Evolutionary conservation across 495 filamentous ascomycete species (phyloP).

Genomic region (Aspergillus panamensis): DNA sequence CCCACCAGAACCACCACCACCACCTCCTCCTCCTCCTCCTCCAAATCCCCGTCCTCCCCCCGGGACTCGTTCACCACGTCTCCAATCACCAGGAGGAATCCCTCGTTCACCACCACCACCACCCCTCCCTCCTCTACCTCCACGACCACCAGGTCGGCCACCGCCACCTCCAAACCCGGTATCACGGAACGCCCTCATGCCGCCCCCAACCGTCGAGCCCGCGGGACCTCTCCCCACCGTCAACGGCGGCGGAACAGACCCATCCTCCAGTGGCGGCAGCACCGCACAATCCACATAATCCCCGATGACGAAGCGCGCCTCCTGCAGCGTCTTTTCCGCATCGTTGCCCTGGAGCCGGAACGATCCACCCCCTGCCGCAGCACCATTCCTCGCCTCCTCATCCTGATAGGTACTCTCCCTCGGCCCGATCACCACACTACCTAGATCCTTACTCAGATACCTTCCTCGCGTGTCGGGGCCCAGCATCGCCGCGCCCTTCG

Average conservation of each 20-base stretch:
- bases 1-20: conserved; percentile 16
- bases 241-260: conserved; percentile 61
- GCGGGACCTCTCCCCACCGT: conserved; percentile 32
- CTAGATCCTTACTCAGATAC: conserved; percentile 73
- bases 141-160: conserved; percentile 29
- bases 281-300: conserved; percentile 84
- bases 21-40: too few species aligned
- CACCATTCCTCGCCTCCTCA: conserved; percentile 38
- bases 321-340: conserved; percentile 67
- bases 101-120: conserved; percentile 29
- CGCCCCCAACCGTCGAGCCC: conserved; percentile 27
- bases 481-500: conserved; percentile 47
- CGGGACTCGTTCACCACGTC: conserved; percentile 43
- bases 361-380: conserved; percentile 18
- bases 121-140: conserved; percentile 33
- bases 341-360: conserved; percentile 49
- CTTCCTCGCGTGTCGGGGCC: conserved; percentile 49
- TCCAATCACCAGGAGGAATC: conserved; percentile 42
- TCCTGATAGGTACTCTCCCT: conserved; percentile 32
- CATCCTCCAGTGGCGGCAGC: conserved; percentile 68
- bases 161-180: conserved; percentile 42
- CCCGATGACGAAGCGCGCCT: conserved; percentile 78
- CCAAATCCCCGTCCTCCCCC: conserved; percentile 26
- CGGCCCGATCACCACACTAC: conserved; percentile 68
- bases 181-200: conserved; percentile 49